Percentiles rank a stretch among this genome's conserved stretches.
These are phyloP conservation scores for Rhinocladiella similis DNA, from an alignment of 2,329 filamentous ascomycete species.

Conservation along the genomic window DNA sequence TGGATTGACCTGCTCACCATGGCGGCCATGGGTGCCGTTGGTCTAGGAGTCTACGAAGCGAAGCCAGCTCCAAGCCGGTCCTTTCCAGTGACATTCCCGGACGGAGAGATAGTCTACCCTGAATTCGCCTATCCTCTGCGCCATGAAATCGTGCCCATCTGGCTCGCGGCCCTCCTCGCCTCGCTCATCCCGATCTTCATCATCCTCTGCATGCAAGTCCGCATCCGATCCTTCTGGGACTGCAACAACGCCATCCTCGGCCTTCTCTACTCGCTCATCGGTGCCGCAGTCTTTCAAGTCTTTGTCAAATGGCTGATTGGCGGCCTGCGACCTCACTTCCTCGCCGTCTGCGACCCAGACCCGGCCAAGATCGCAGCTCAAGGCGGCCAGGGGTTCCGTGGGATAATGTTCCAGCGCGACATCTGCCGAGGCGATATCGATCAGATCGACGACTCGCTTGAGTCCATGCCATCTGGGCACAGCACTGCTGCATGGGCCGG, in stretches of 20 bases:
- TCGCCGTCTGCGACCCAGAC: slow-evolving; percentile 67
- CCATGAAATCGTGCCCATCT: slow-evolving; percentile 71
- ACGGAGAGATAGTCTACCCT: slow-evolving; percentile 69
- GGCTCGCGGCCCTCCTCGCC: slow-evolving; percentile 66
- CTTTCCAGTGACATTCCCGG: slow-evolving; percentile 66
- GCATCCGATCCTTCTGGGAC: slow-evolving; percentile 65
- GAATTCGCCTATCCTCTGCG: slow-evolving; percentile 70
- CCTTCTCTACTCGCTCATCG: slow-evolving; percentile 68
- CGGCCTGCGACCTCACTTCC: slow-evolving; percentile 70
- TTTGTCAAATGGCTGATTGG: slow-evolving; percentile 75
- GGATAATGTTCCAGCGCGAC: slow-evolving; percentile 68
- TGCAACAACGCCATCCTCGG: slow-evolving; percentile 71
- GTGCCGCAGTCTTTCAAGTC: slow-evolving; percentile 73
- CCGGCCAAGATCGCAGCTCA: slow-evolving; percentile 42
- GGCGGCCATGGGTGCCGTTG: slow-evolving; percentile 64
- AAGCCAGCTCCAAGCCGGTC: slow-evolving; percentile 67
- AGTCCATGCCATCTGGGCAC: slow-evolving; percentile 73
- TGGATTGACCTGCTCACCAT: slow-evolving; percentile 70
- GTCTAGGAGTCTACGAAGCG: slow-evolving; percentile 61
- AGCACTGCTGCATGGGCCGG: slow-evolving; percentile 60
- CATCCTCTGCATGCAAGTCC: slow-evolving; percentile 66
- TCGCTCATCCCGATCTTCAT: slow-evolving; percentile 64
- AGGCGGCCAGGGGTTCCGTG: slow-evolving; percentile 53
- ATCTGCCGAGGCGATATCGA: slow-evolving; percentile 68
- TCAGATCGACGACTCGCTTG: slow-evolving; percentile 67